phyloP scores from a whole-genome alignment of 805 yeast species.

The Nakazawaea anatomiae region DNA sequence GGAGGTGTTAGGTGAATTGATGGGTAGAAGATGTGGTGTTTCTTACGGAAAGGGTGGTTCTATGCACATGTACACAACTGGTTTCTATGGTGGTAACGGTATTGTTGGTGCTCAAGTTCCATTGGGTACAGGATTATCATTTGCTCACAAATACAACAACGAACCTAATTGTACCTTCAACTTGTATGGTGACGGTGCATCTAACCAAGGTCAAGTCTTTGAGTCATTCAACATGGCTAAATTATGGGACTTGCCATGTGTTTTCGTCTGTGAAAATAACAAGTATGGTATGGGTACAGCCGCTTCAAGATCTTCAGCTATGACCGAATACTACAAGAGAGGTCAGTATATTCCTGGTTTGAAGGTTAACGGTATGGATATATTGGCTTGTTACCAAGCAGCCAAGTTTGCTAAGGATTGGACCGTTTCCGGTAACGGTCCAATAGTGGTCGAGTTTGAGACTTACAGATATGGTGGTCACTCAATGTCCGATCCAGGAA shows the following conservation, averaged over 20 bases:
- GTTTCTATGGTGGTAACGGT: conserved; percentile 99
- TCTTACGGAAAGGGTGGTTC: conserved; percentile 99
- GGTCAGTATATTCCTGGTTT: conserved; percentile 99
- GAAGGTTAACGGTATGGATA: conserved; percentile 98
- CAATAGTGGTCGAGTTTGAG: conserved; percentile 92
- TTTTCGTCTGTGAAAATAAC: conserved; percentile 97
- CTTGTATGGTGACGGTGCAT: conserved; percentile 98
- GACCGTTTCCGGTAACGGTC: conserved; percentile 91
- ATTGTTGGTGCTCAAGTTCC: conserved; percentile 99
- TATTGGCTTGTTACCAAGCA: conserved; percentile 90
- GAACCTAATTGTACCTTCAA: conserved; percentile 77
- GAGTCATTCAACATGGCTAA: conserved; percentile 99
- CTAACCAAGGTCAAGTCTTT: conserved; percentile 98
- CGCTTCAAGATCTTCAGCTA: conserved; percentile 93
- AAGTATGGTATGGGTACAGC: conserved; percentile 99
- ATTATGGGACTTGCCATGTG: conserved; percentile 92
- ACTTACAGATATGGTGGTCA: conserved; percentile 99
- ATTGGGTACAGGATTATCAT: conserved; percentile 96
- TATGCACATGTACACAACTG: conserved; percentile 96
- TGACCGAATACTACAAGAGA: conserved; percentile 96
- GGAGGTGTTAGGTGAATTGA: conserved; percentile 87
- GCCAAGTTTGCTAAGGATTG: conserved; percentile 96
- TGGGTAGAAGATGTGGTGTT: conserved; percentile 95
- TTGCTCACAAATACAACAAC: conserved; percentile 91
- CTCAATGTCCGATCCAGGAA: conserved; percentile 99